Conservation (phyloP, 2,329 filamentous ascomycete species). For the Sodiomyces alkalinus region DNA sequence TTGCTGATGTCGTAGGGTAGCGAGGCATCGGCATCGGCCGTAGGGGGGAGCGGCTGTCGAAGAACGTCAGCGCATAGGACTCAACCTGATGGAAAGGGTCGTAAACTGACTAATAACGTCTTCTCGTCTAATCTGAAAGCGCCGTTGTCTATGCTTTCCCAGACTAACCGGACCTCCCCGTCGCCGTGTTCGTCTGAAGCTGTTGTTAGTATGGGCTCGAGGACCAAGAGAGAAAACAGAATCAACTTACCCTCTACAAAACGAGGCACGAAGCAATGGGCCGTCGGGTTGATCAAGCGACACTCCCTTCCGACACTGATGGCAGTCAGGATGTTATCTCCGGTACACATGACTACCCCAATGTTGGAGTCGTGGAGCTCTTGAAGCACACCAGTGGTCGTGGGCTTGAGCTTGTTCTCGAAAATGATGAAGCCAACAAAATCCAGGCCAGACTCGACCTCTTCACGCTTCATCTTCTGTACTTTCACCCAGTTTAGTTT, state of each 20-base stretch:
- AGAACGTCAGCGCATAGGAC: not conserved
- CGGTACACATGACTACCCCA: conserved; percentile 87
- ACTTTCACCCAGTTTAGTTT: conserved; percentile 89
- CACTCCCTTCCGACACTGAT: conserved; percentile 92
- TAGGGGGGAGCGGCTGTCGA: conserved; percentile 52
- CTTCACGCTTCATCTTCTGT: conserved; percentile 78
- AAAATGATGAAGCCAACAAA: conserved; percentile 97
- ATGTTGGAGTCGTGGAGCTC: conserved; percentile 77
- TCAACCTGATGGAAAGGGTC: not conserved
- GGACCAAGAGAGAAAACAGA: not conserved
- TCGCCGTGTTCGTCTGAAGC: conserved; percentile 60
- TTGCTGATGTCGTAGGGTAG: conserved; percentile 74
- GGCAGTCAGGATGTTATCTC: conserved; percentile 93
- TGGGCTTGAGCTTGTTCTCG: conserved; percentile 93
- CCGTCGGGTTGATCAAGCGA: conserved; percentile 60
- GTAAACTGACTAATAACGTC: conserved; percentile 49
- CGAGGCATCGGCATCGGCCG: conserved; percentile 61
- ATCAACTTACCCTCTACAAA: conserved; percentile 52
- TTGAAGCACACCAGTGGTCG: conserved; percentile 63
- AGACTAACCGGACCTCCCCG: conserved; percentile 57
- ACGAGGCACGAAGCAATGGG: conserved; percentile 85
- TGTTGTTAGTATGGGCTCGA: too few species aligned
- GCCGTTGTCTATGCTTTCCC: conserved; percentile 91
- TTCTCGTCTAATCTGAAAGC: conserved; percentile 63
- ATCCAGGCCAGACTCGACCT: conserved; percentile 70